Evolutionary conservation across 306 rosid species (phyloP), one percentile per base, ranked within the genome.

Genomic region (Rosa chinensis): DNA sequence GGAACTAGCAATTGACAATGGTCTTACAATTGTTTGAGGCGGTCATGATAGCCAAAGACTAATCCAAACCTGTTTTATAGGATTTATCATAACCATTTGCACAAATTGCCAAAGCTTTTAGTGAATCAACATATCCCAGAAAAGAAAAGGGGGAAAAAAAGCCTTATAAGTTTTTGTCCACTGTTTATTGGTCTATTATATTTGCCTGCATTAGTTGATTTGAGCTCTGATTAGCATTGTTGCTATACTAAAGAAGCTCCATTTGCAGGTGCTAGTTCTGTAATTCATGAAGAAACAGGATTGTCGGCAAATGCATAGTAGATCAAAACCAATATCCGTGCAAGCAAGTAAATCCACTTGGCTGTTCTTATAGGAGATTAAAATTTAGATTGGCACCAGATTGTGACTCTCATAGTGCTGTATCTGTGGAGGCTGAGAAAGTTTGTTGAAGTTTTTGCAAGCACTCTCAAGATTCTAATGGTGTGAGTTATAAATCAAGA

Each of bases 251-350:
- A 5, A 28, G 20, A 62, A 62, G 18, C 6, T 28, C n/a, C 43
- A 63, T 63, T 28, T 28, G 42, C 68, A 63, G 42, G 67, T 62
- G 7, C 86, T 88, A 81, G 89, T 92, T 87, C 93, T 21, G 83
- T 78, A 66, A 86, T 83, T 85, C 92, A 89, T 83, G 89, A 89
- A 85, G 97, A 90, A 84, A 82, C 86, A 0, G 92, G 91, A 39
- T 79, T 82, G 70, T 88, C 0, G 89, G 92, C 48, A 79, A 88
- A 85, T 84, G 84, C 85, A 79, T 92, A 78, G 84, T 88, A n/a
- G 92, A 88, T 83, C 85, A 92, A 79, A 87, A 39, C 72, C 85
- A 85, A 76, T 72, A 87, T 86, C 75, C 85, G 50, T 83, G 68
- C 69, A 90, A 89, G 88, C 86, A 92, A 78, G 89, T 93, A n/a